Percentiles rank a stretch among this genome's conserved stretches.
phyloP scores from a whole-genome alignment of 2,329 filamentous ascomycete species.

The Colletotrichum musae region DNA sequence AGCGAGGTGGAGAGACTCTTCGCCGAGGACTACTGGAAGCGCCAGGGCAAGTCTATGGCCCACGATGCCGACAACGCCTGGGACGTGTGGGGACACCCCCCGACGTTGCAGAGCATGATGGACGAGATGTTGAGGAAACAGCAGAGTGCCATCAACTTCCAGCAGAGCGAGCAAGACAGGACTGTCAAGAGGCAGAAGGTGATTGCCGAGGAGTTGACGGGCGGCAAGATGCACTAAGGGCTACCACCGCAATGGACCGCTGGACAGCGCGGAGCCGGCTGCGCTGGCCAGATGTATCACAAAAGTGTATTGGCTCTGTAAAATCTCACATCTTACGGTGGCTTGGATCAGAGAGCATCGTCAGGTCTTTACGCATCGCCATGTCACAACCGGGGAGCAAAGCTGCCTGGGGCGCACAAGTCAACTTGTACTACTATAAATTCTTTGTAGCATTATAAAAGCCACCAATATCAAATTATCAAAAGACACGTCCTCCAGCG shows the following conservation, averaged over 20 bases:
- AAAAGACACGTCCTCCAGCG: constrained; percentile 29
- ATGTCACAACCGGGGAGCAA: constrained; percentile 8
- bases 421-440: constrained; percentile 38
- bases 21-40: constrained; percentile 70
- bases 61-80: constrained; percentile 63
- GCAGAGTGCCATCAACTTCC: constrained; percentile 37
- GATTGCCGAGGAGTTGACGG: constrained; percentile 72
- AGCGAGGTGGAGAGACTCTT: constrained; percentile 83
- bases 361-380: constrained; percentile 16
- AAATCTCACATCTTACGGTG: constrained; percentile 25
- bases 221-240: constrained; percentile 67
- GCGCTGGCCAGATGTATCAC: constrained; percentile 16
- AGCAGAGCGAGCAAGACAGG: constrained; percentile 56
- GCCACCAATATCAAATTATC: constrained; percentile 26
- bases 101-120: constrained; percentile 62
- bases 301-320: constrained; percentile 22
- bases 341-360: constrained; percentile 16
- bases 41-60: constrained; percentile 53
- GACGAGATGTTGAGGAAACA: constrained; percentile 50
- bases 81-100: constrained; percentile 63
- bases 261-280: constrained; percentile 16
- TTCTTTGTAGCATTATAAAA: constrained; percentile 42
- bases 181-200: constrained; percentile 68
- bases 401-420: constrained; percentile 19
- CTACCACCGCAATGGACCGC: constrained; percentile 37